A percentile compares a stretch with the other conserved stretches of the same genome.
These are phyloP conservation scores for Neodidymelliopsis sp. DNA, from an alignment of 2,329 filamentous ascomycete species.

Conservation along the genomic window DNA sequence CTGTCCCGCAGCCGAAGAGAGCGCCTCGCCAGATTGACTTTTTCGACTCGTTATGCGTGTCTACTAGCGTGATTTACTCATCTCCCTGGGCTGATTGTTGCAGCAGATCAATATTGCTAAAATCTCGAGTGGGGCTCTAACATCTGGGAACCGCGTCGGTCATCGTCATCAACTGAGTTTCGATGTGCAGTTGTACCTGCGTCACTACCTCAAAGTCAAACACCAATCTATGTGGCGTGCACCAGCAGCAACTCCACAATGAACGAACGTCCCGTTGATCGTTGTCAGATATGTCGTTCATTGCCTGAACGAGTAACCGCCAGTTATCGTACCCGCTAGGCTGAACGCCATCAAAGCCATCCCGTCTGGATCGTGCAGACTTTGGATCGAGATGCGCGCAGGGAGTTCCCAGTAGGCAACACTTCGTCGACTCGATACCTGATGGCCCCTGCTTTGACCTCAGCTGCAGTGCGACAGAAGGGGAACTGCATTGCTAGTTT, in stretches of 20 bases:
- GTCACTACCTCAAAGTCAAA: constrained; percentile 30
- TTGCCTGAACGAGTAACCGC: constrained; percentile 35
- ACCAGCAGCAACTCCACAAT: constrained; percentile 36
- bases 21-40: constrained; percentile 17
- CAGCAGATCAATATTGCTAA: constrained; percentile 17
- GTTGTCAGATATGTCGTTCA: constrained; percentile 33
- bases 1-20: constrained; percentile 13
- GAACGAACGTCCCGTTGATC: constrained; percentile 41
- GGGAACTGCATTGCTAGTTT: constrained; percentile 9
- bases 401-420: constrained; percentile 31
- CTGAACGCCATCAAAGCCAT: constrained; percentile 44
- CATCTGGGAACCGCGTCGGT: constrained; percentile 4
- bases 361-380: constrained; percentile 45
- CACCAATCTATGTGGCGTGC: constrained; percentile 36
- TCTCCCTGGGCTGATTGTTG: constrained; percentile 18
- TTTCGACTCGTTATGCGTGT: constrained; percentile 2
- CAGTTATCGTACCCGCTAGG: constrained; percentile 42
- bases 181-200: constrained; percentile 40
- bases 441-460: constrained; percentile 19
- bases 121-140: constrained; percentile 7
- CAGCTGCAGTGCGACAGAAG: constrained; percentile 23
- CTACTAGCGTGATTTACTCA: constrained; percentile 15
- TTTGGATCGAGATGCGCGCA: constrained; percentile 35
- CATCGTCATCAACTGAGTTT: constrained; percentile 9
- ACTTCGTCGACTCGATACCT: constrained; percentile 16